These are phyloP conservation scores for Saccharomyces hybrid DNA, from an alignment of 1,139 yeast species.

Conservation along the genomic window DNA sequence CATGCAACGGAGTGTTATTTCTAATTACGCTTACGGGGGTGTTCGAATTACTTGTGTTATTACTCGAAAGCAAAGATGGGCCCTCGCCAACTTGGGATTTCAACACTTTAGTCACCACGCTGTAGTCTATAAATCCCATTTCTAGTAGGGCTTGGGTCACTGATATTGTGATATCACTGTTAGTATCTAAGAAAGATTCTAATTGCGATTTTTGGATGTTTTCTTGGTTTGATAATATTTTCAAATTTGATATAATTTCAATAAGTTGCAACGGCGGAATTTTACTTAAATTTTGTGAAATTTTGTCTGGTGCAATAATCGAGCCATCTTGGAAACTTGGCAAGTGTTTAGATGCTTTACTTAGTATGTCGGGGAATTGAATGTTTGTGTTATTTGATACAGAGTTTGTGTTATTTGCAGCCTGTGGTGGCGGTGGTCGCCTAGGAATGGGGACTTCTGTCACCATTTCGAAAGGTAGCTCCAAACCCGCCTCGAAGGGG, in stretches of 20 bases:
- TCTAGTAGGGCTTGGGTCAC: conserved; percentile 67
- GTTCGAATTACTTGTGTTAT: conserved; percentile 2
- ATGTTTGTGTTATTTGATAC: conserved; percentile 8
- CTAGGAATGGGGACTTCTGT: conserved; percentile 31
- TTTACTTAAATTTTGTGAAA: conserved; percentile 42
- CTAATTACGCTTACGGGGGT: conserved; percentile 8
- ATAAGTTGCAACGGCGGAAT: conserved; percentile 65
- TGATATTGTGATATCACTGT: conserved; percentile 53
- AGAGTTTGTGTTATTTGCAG: conserved; percentile 5
- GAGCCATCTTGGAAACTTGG: conserved; percentile 37
- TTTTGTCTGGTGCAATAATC: conserved; percentile 32
- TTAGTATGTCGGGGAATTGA: conserved; percentile 39
- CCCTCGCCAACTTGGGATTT: conserved; percentile 7
- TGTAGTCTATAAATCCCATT: conserved; percentile 67
- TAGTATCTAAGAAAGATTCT: conserved; percentile 38
- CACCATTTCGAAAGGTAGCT: conserved; percentile 32
- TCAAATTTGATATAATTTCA: conserved; percentile 58
- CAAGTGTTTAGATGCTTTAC: conserved; percentile 45
- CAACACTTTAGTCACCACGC: conserved; percentile 46
- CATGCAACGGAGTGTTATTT: conserved; percentile 2
- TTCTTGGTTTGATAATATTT: conserved; percentile 45
- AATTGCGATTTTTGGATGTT: conserved; percentile 48
- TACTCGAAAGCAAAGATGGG: conserved; percentile 2
- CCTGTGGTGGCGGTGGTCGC: conserved; percentile 13
- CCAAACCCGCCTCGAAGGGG: conserved; percentile 28